Evolutionary conservation across 129 eudicot species (phyloP), one percentile per base, ranked within the genome.

Genomic region (Flaveria sonorensis): DNA sequence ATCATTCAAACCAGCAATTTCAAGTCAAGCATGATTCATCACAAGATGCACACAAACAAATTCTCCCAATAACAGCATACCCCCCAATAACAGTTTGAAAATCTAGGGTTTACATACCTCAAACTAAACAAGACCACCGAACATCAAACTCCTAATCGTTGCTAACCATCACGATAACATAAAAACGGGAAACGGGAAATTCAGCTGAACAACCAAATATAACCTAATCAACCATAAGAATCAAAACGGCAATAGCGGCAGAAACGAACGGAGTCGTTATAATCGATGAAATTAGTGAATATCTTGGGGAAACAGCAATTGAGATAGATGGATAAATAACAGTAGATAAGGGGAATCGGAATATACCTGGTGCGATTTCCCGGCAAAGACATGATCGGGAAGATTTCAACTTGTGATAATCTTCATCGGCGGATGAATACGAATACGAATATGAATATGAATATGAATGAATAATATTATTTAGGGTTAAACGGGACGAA

Each of bases 291-390:
- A 70, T 78, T 70, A 63, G 39, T 78, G 19, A 46, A 70, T 42
- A 68, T 57, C 15, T 56, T 24, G 47, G 36, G 5, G 36, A 30
- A 30, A 30, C 36, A 30, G 40, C 40, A 36, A 36, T 30, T 30
- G 36, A 30, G 0, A 30, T 39, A 53, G 73, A 77, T 52, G 40
- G 26, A 42, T 4, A 23, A 42, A 21, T 40, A 7, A 9, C 19
- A 24, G 70, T 56, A 46, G 70, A 14, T 62, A 62, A 10, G 46
- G 71, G 48, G 16, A 63, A 78, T 78, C 20, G 53, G 71, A 68
- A 39, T 40, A 57, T 56, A 78, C 83, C 83, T 80, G 75, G 83
- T 80, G 26, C 83, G 83, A 80, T 80, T 80, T 18, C 70, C 79
- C 79, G 83, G 75, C 75, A 66, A 73, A 73, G 83, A 80, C 83